Conservation (phyloP, 371 early-diverging fungal species). For the Funneliformis caledonium region DNA sequence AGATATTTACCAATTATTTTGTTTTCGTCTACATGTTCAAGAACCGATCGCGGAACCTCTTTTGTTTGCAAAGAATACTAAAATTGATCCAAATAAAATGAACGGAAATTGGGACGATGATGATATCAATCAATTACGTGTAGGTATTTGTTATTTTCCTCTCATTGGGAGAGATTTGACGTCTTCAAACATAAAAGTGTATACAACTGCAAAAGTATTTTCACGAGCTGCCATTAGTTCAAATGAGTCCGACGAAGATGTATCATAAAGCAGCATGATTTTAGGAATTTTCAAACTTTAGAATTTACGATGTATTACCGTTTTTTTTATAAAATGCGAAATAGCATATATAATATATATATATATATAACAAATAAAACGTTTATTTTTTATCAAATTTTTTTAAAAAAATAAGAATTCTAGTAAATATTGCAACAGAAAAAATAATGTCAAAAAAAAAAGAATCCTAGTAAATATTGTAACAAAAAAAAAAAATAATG, state of each 20-base stretch:
- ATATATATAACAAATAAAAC: too few species aligned
- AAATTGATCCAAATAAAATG: not conserved
- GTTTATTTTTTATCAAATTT: too few species aligned
- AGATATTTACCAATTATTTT: conserved; percentile 1
- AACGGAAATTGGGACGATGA: conserved; percentile 11
- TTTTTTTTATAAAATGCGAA: too few species aligned
- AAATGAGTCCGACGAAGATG: too few species aligned
- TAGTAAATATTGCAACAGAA: too few species aligned
- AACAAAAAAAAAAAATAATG: not conserved
- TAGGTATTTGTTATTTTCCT: conserved; percentile 31
- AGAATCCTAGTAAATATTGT: too few species aligned
- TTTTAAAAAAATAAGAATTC: too few species aligned
- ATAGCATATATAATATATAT: too few species aligned
- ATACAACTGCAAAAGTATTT: not conserved
- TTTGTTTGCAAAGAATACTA: not conserved
- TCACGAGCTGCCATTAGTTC: not conserved
- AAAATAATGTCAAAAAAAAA: too few species aligned
- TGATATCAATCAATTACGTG: conserved; percentile 5
- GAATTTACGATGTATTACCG: too few species aligned
- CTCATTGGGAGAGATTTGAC: not conserved
- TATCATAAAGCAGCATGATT: too few species aligned
- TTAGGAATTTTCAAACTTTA: too few species aligned
- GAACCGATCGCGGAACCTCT: not conserved
- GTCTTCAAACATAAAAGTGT: not conserved
- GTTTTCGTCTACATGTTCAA: not conserved